Conservation (phyloP, 306 rosid species). For the Clitoria ternatea region DNA sequence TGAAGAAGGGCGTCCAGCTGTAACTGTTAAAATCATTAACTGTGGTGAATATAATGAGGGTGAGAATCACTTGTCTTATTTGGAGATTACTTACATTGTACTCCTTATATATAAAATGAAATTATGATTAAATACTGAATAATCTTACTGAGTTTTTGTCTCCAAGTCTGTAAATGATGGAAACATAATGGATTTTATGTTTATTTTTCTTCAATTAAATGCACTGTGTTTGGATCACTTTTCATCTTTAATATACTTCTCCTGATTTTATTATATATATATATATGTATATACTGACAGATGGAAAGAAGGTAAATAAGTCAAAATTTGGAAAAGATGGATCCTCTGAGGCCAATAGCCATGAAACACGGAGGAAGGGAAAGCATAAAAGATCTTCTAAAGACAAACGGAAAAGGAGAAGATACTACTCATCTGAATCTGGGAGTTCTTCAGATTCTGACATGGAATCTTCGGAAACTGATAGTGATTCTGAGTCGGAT, state of each 20-base stretch:
- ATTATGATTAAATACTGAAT: neutral
- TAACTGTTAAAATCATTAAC: conserved; percentile 81
- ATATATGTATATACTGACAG: conserved; percentile 37
- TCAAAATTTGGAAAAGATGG: conserved; percentile 43
- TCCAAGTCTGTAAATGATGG: neutral
- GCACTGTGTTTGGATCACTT: neutral
- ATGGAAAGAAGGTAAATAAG: conserved; percentile 50
- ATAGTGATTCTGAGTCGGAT: conserved; percentile 76
- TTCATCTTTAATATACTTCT: neutral
- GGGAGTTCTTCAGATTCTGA: conserved; percentile 84
- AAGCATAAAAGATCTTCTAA: conserved; percentile 70
- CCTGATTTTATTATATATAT: conserved; percentile 18
- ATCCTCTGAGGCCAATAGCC: conserved; percentile 53
- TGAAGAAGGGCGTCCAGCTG: conserved; percentile 75
- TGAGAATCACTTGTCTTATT: conserved; percentile 25
- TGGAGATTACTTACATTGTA: neutral
- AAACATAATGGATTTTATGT: neutral
- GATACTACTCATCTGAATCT: conserved; percentile 60
- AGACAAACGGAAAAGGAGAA: conserved; percentile 67
- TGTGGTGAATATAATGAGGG: conserved; percentile 88
- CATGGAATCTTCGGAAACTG: conserved; percentile 65
- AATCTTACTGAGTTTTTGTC: neutral
- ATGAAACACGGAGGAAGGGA: conserved; percentile 48
- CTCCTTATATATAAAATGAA: neutral
- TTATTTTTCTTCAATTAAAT: neutral